Evolutionary conservation across 768 basidiomycete genomes (phyloP), one percentile per base, ranked within the genome.

Genomic region (Collybia nuda): DNA sequence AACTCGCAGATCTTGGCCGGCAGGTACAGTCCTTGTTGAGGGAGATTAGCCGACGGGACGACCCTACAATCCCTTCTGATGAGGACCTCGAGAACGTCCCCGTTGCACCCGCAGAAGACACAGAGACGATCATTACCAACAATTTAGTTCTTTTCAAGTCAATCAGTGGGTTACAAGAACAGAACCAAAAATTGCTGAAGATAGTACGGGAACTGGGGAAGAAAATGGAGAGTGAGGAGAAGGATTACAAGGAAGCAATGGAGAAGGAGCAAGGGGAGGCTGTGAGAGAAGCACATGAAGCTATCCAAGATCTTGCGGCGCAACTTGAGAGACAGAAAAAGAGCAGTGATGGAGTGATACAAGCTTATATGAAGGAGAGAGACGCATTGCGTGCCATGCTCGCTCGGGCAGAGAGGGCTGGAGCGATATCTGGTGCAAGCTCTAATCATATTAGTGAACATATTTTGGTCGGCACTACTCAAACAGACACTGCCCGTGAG

Each of bases 101-200:
- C 15, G 60, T 66, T 2, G 59, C 63, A 24, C 68, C 72, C 12
- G 78, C 76, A 2, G 70, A 79, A 41, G 80, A 83, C 55, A 86
- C 87, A 11, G 85, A 93, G 50, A 77, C 79, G 1, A 82, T 98
- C 54, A 95, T 98, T 66, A 87, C 90, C 15, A 89, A 90, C 60
- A 80, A 93, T 59, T 81, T 98, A 17, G 89, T 98, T 21, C 78
- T 90, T 28, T 98, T 93, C 83, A 78, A 78, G 39, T 88, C 85
- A 0, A 80, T 98, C 46, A 77, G 81, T 12, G 75, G 79, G 11
- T 71, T 99, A n/a, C 94, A 98, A 61, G 80, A 85, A 37, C 94
- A 96, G 70, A 98, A 98, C 64, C 88, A 91, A 73, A 89, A 88
- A 58, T 71, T 98, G 19, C 74, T 98, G 41, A 85, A 81, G 66